Evolutionary conservation across 108 stramenopile species (phyloP), one percentile per base, ranked within the genome.

Genomic region (Nitzschia sp.): DNA sequence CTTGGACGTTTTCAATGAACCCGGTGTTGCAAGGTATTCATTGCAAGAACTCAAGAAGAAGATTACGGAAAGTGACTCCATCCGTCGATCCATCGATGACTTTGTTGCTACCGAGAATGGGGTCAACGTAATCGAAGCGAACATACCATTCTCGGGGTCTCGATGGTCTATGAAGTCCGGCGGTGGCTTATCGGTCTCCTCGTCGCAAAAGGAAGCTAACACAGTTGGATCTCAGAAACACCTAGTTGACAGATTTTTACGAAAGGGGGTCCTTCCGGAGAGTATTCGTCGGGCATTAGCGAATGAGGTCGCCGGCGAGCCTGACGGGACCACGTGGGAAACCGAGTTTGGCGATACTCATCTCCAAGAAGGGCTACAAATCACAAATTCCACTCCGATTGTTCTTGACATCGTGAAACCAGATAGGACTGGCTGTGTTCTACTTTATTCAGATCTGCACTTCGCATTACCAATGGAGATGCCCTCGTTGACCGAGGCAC

Each of bases 361-460:
- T 27, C 32, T 55, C 13, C 54, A 56, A 55, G 45, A 21, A 32
- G 36, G 71, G 2, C 54, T 41, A 3, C 15, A 30, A 5, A 33
- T 50, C n/a, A 33, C 46, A 41, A 63, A 41, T 25, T 30, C 41
- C 26, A 34, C 32, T 17, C 16, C 19, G 13, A 33, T 33, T 33
- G 13, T 31, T 26, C 17, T 58, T 0, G 4, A 58, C 15, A 58
- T 58, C 26, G 1, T 38, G 29, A 26, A 6, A 29, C 4, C 55
- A 11, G 21, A 4, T 6, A 6, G 29, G 9, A 32, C 55, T 16
- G 21, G 26, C 21, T 69, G 53, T 65, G n/a, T 22, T 16, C 22
- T 76, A 25, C 57, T 46, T n/a, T 76, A 76, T 52, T 76, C 75
- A 6, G 75, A 76, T 36, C 36, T 76, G 15, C 45, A 52, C 16